Conservation (phyloP, 306 rosid species). For the Prunus fruticosa region DNA sequence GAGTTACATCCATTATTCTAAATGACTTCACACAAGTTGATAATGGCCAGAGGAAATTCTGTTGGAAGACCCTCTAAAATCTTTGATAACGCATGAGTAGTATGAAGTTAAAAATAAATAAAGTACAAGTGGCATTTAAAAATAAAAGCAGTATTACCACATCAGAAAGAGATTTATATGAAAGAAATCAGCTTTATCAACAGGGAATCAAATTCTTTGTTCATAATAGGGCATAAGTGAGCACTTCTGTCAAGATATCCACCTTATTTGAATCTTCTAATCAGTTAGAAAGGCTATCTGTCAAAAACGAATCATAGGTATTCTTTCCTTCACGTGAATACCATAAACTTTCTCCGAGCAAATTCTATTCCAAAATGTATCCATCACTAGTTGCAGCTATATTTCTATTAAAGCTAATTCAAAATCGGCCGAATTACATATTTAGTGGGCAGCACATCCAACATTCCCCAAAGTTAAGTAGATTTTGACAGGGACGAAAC, state of each 20-base stretch:
- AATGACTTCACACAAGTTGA: constrained; percentile 4
- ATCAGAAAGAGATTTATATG: background rate
- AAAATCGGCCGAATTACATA: background rate
- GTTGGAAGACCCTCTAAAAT: too few relatives aligned
- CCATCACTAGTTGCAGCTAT: background rate
- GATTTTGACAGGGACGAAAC: background rate
- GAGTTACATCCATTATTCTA: background rate
- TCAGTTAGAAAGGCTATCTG: background rate
- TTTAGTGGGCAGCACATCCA: background rate
- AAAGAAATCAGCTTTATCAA: background rate
- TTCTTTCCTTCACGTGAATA: background rate
- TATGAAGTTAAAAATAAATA: background rate
- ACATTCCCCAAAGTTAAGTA: background rate
- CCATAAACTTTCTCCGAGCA: background rate
- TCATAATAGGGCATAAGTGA: background rate
- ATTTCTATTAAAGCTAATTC: background rate
- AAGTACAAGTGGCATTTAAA: background rate
- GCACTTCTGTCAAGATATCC: background rate
- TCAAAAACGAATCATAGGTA: background rate
- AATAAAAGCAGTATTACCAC: background rate
- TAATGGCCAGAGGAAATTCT: background rate
- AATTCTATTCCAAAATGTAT: background rate
- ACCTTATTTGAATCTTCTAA: background rate
- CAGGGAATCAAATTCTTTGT: background rate
- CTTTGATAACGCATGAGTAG: too few relatives aligned